phyloP scores from a whole-genome alignment of 2,329 filamentous ascomycete species.

The Plenodomus lindquistii region DNA sequence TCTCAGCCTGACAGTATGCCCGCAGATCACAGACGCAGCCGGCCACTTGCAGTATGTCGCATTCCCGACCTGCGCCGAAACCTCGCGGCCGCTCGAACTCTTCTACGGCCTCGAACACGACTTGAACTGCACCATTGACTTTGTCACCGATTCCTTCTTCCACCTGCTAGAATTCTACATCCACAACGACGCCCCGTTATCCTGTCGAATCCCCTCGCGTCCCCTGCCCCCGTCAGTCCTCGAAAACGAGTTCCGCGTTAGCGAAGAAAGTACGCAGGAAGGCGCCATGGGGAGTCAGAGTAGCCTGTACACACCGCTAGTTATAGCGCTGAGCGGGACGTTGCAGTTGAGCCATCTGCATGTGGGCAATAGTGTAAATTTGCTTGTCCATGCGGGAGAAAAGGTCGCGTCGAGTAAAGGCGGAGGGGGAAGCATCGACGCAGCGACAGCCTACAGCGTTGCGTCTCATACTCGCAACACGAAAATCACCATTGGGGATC shows the following conservation, averaged over 20 bases:
- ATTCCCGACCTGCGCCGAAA: conserved; percentile 90
- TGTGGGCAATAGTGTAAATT: conserved; percentile 85
- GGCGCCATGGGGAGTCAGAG: conserved; percentile 41
- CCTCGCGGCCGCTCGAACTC: conserved; percentile 77
- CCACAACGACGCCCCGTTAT: conserved; percentile 90
- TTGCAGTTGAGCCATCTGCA: conserved; percentile 85
- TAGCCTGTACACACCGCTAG: conserved; percentile 72
- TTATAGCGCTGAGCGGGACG: conserved; percentile 87
- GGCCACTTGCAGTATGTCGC: conserved; percentile 90
- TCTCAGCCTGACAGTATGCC: no score
- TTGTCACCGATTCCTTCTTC: conserved; percentile 79
- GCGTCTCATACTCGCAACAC: conserved; percentile 62
- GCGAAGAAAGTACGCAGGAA: conserved; percentile 46
- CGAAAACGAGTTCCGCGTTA: conserved; percentile 34
- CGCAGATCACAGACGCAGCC: conserved; percentile 70
- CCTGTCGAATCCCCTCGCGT: conserved; percentile 84
- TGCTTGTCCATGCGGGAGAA: conserved; percentile 75
- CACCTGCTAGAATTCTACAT: conserved; percentile 95
- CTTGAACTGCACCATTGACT: conserved; percentile 79
- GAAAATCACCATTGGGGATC: conserved; percentile 84
- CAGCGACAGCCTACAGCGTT: conserved; percentile 83
- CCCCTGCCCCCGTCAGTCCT: conserved; percentile 57
- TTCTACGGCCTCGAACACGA: conserved; percentile 81
- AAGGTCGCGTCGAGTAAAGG: conserved; percentile 44
- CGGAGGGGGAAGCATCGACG: conserved; percentile 73